Evolutionary conservation across 257 asterid genomes (phyloP).

Genomic region (Lithospermum erythrorhizon): DNA sequence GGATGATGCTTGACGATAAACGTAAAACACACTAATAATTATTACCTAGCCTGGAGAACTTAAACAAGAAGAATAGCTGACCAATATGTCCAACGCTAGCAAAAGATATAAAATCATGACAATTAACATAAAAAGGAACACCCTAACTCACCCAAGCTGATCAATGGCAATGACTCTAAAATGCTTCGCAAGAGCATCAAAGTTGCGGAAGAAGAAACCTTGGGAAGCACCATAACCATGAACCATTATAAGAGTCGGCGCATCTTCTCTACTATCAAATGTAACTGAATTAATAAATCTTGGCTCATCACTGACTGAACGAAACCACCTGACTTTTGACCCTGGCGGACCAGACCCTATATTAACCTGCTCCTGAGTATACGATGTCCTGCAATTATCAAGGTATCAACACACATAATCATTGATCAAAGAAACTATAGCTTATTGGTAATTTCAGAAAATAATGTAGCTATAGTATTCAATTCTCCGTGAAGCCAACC

Average conservation of each 20-base stretch:
- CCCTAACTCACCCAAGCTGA: conserved; percentile 72
- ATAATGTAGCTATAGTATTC: too few relatives aligned
- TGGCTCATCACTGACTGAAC: conserved; percentile 73
- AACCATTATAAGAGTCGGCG: conserved; percentile 94
- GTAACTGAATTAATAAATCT: conserved; percentile 83
- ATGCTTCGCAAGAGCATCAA: conserved; percentile 68
- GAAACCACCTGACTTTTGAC: conserved; percentile 79
- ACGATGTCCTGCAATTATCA: conserved; percentile 57
- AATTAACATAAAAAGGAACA: neutral
- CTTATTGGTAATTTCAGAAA: too few relatives aligned
- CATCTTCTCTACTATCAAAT: conserved; percentile 71
- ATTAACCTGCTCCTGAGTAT: conserved; percentile 55
- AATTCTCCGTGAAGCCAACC: too few relatives aligned
- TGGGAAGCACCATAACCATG: conserved; percentile 98
- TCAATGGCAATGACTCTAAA: conserved; percentile 84
- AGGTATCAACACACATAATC: too few relatives aligned
- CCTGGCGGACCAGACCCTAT: conserved; percentile 96
- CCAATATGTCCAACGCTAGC: neutral
- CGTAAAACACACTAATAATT: too few relatives aligned
- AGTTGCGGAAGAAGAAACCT: conserved; percentile 94
- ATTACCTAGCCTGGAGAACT: too few relatives aligned
- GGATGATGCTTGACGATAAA: too few relatives aligned
- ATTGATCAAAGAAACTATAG: too few relatives aligned
- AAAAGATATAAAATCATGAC: neutral
- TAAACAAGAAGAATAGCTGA: neutral